Evolutionary conservation across 495 filamentous ascomycete genomes (phyloP).

Genomic region (Cryomyces antarcticus): DNA sequence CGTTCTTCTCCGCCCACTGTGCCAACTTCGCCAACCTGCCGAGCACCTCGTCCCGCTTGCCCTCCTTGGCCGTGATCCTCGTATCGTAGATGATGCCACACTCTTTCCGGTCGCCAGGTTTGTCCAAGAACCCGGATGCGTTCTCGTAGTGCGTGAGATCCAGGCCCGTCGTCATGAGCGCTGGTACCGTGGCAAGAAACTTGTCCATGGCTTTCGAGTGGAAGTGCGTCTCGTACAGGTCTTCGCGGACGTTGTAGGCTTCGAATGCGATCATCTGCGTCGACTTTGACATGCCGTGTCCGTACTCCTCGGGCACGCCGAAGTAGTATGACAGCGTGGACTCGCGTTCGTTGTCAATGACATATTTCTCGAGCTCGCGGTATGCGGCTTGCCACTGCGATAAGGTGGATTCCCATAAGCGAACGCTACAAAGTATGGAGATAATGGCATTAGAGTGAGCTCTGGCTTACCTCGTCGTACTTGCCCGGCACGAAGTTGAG

Average conservation of each 20-base stretch:
- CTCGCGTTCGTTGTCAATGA: conserved; percentile 3
- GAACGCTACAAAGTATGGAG: not conserved
- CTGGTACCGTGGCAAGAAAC: conserved; percentile 6
- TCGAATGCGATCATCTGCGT: conserved; percentile 13
- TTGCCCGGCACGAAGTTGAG: conserved; percentile 11
- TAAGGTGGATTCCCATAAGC: not conserved
- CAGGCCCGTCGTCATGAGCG: conserved; percentile 6
- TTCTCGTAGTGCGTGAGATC: conserved; percentile 10
- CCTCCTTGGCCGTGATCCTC: conserved; percentile 2
- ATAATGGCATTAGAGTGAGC: not conserved
- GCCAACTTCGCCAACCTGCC: not conserved
- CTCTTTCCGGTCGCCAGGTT: not conserved
- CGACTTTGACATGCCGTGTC: conserved; percentile 6
- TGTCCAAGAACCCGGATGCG: conserved; percentile 8
- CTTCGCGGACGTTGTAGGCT: conserved; percentile 8
- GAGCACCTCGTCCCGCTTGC: not conserved
- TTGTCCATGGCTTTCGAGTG: conserved; percentile 6
- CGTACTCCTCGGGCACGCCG: conserved; percentile 11
- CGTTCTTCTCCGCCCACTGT: not conserved
- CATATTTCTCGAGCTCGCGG: conserved; percentile 8
- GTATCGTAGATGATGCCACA: conserved; percentile 8
- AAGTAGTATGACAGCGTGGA: conserved; percentile 13
- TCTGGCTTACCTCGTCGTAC: conserved; percentile 6
- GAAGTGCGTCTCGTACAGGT: conserved; percentile 11
- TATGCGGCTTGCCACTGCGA: conserved; percentile 14